Conservation (phyloP, 129 eudicot genomes). For the Solidago caesia region DNA sequence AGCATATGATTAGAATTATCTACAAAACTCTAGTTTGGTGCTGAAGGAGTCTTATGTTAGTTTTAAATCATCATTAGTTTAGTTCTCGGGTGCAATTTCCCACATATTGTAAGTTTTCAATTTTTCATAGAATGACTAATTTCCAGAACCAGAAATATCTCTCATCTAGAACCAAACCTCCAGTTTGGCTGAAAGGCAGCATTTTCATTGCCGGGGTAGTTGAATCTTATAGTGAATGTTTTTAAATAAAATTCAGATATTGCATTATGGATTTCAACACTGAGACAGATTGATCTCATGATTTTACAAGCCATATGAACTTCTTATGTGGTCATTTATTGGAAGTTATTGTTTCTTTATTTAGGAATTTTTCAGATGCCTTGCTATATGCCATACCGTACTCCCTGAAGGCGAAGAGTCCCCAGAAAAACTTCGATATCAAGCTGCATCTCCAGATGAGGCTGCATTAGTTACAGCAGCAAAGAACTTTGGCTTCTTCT, state of each 20-base stretch:
- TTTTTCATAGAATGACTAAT: not conserved
- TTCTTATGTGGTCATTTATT: constrained; percentile 10
- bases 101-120: not conserved
- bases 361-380: constrained; percentile 98
- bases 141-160: not conserved
- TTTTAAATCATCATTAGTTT: not conserved
- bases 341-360: constrained; percentile 25
- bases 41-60: not conserved
- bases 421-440: constrained; percentile 88
- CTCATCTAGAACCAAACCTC: not conserved
- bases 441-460: constrained; percentile 99
- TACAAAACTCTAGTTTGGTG: not conserved
- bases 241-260: not conserved
- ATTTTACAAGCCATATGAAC: not conserved
- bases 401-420: constrained; percentile 99
- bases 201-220: not conserved
- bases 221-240: not conserved
- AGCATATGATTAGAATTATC: not conserved
- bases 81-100: not conserved
- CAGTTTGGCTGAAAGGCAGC: not conserved
- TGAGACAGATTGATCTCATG: constrained; percentile 14
- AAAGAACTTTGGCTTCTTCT: constrained; percentile 98
- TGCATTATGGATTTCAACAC: not conserved
- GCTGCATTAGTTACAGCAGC: constrained; percentile 97
- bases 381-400: constrained; percentile 99